Percentiles rank a stretch among this genome's conserved stretches.
Evolutionary conservation across 176 grass and related monocot genomes (phyloP).

Genomic region (Oryza glaberrima): DNA sequence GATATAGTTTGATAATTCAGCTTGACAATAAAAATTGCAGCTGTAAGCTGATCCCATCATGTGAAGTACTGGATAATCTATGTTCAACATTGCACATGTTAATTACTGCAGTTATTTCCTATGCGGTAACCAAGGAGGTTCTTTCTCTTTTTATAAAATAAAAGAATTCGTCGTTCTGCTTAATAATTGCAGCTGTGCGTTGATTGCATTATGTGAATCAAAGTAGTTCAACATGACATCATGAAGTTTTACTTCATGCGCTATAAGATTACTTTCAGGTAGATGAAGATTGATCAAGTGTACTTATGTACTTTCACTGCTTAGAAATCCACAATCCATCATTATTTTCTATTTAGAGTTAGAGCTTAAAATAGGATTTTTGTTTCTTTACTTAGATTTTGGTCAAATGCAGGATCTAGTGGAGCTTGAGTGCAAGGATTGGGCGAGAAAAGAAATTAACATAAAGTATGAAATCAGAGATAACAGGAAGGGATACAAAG

Average conservation of each 20-base stretch:
- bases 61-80: neutral
- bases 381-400: constrained; percentile 14
- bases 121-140: neutral
- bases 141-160: neutral
- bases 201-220: no score
- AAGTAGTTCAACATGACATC: neutral
- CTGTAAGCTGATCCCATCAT: neutral
- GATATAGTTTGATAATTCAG: neutral
- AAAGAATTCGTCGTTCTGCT: neutral
- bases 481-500: constrained; percentile 78
- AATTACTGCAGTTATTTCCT: neutral
- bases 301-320: neutral
- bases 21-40: neutral
- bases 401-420: constrained; percentile 64
- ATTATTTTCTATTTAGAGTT: neutral
- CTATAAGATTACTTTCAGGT: neutral
- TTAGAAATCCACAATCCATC: neutral
- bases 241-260: neutral
- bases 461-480: constrained; percentile 63
- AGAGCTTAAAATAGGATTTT: neutral
- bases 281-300: neutral
- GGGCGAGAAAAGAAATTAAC: constrained; percentile 57
- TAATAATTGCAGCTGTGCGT: no score
- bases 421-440: constrained; percentile 65
- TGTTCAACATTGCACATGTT: neutral